Evolutionary conservation across 768 basidiomycete genomes (phyloP), one percentile per base, ranked within the genome.

Genomic region (Phanerochaete carnosa): DNA sequence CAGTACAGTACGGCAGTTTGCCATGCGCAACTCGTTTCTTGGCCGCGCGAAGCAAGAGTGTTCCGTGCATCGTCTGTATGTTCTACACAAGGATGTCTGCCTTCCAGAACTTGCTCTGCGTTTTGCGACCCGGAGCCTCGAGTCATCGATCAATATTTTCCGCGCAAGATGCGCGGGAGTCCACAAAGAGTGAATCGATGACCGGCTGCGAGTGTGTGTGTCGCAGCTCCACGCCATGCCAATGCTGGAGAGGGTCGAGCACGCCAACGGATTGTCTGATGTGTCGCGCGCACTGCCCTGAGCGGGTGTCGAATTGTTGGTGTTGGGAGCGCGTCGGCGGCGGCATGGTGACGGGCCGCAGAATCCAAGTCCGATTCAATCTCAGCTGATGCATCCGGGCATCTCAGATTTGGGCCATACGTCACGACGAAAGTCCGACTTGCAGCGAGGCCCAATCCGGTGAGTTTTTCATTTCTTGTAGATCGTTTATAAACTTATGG

Each of bases 61-160:
- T 26, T 23, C 33, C 35, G 54, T 37, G 25, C 33, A 25, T 43
- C 54, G 35, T 33, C 23, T 26, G 47, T 49, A 49, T 29, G 47
- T 29, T 26, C 37, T 55, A 35, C 53, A 55, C 53, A 55, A 33
- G 35, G 54, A 3, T 7, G n/a, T 2, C 15, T 30, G 23, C n/a
- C 54, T 55, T 55, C 54, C 32, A 33, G 54, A 37, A 39, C 12
- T 8, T n/a, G 54, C 54, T 23, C 23, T 29, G 47, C 39, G 47
- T 49, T 25, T 49, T 49, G 19, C 47, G 28, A 49, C 4, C 47
- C 25, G 47, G n/a, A 33, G 54, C 26, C 52, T 53, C 26, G 22
- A 53, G 54, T 55, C 54, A 55, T 55, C 54, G 54, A 39, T 37
- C 32, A 55, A 25, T 55, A 39, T 22, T 43, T 43, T 43, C 16